These are phyloP conservation scores for Solanum pimpinellifolium DNA, from an alignment of 257 asterid species.

Conservation along the genomic window DNA sequence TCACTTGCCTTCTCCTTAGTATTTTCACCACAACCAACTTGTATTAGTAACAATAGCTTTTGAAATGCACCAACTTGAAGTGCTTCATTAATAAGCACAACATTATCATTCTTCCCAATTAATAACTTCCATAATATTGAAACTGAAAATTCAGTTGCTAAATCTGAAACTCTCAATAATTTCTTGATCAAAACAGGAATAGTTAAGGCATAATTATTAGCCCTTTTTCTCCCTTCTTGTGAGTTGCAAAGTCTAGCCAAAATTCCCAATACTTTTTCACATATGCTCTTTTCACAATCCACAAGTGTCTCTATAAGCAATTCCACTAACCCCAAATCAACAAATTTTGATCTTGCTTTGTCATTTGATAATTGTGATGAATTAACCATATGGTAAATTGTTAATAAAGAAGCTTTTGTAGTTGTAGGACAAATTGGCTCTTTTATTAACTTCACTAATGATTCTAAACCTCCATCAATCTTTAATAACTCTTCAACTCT, in stretches of 20 bases:
- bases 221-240: constrained; percentile 23
- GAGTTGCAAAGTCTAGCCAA: constrained; percentile 30
- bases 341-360: background rate
- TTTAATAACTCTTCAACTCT: background rate
- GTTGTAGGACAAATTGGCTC: constrained; percentile 38
- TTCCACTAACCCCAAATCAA: constrained; percentile 25
- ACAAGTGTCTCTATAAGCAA: constrained; percentile 29
- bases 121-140: constrained; percentile 35
- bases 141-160: constrained; percentile 40
- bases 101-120: constrained; percentile 2
- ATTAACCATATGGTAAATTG: constrained; percentile 24
- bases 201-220: constrained; percentile 17
- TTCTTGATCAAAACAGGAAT: constrained; percentile 48
- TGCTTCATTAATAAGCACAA: constrained; percentile 18
- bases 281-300: constrained; percentile 31
- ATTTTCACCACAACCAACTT: constrained; percentile 32
- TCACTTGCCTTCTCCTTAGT: constrained; percentile 42
- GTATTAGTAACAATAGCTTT: constrained; percentile 36
- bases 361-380: background rate
- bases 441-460: constrained; percentile 20
- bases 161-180: constrained; percentile 32
- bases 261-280: constrained; percentile 48
- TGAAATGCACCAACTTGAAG: constrained; percentile 43
- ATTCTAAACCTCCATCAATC: constrained; percentile 25
- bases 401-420: constrained; percentile 32